Evolutionary conservation across 2,329 filamentous ascomycete genomes (phyloP).

Genomic region (Trichoderma sp.): DNA sequence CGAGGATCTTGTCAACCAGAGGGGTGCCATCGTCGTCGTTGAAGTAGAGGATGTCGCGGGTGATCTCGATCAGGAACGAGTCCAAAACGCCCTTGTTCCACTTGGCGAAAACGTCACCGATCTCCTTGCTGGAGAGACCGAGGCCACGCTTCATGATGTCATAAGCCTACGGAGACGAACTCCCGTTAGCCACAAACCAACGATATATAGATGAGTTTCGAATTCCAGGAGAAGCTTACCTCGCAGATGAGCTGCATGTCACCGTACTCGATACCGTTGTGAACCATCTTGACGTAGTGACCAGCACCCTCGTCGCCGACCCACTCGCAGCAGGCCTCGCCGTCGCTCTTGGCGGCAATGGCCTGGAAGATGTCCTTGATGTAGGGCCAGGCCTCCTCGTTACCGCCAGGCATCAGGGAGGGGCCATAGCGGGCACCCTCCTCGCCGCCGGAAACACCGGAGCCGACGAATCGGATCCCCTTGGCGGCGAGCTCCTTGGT

Average conservation of each 20-base stretch:
- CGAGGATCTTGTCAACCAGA: conserved; percentile 97
- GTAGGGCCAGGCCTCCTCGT: conserved; percentile 95
- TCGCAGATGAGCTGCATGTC: conserved; percentile 99
- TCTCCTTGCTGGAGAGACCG: conserved; percentile 86
- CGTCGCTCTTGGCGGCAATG: conserved; percentile 96
- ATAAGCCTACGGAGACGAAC: conserved; percentile 69
- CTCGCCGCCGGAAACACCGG: conserved; percentile 98
- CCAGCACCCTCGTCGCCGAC: conserved; percentile 99
- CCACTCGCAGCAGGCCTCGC: conserved; percentile 98
- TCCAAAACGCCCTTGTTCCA: conserved; percentile 99
- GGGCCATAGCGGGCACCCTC: conserved; percentile 98
- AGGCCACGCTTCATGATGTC: conserved; percentile 99
- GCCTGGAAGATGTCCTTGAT: conserved; percentile 99
- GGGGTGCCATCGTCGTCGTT: conserved; percentile 91
- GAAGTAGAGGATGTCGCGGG: conserved; percentile 97
- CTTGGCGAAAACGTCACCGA: conserved; percentile 88
- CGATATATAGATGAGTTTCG: no score
- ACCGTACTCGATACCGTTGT: conserved; percentile 99
- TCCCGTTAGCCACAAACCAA: conserved; percentile 10
- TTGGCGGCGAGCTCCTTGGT: conserved; percentile 83
- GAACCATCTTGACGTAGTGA: conserved; percentile 99
- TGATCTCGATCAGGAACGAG: conserved; percentile 99
- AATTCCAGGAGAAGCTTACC: conserved; percentile 55
- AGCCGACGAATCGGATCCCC: conserved; percentile 93
- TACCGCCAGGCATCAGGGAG: conserved; percentile 97